Evolutionary conservation across 257 asterid species (phyloP), one percentile per base, ranked within the genome.

Genomic region (Scutellaria barbata): DNA sequence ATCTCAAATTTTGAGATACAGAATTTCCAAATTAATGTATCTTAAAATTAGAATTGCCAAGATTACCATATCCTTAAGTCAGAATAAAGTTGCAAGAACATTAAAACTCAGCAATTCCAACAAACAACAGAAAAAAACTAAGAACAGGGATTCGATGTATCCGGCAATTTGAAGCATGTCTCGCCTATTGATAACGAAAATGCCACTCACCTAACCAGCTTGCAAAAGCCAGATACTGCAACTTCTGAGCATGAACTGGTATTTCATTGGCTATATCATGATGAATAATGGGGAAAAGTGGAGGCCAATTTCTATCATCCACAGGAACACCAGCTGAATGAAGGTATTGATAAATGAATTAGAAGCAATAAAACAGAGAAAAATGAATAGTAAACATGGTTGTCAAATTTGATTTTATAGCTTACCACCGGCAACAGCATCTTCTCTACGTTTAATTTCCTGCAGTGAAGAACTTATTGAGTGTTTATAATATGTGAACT

Each of bases 221-320:
- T 43, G 91, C 86, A 77, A 86, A 86, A 47, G 91, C 88, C 71
- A 86, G 78, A 73, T 83, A 86, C 76, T 86, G 91, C 78, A 86
- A 55, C 85, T 66, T 86, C 80, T 86, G 91, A 60, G 83, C 88
- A 80, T 86, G 87, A 77, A 81, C 75, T 66, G 91, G 91, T 69
- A 83, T 86, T 76, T 86, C 91, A 74, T 83, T 86, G 60, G 85
- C 74, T 74, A 86, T 81, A 72, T 86, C 91, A 68, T 86, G 91
- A 70, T 86, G 91, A 72, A 86, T 86, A 63, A 86, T 80, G 62
- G 91, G 91, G 52, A 86, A 86, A 69, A 77, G 69, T 10, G 91
- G 87, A 14, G 91, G 91, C 91, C 91, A 86, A 46, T 86, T 86
- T 77, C 78, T 83, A 61, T 83, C 85, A 82, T 83, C 85, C 56